Percentiles rank a stretch among this genome's conserved stretches.
These are phyloP conservation scores for Metschnikowia peoriensis DNA, from an alignment of 805 yeast genomes.

Conservation along the genomic window DNA sequence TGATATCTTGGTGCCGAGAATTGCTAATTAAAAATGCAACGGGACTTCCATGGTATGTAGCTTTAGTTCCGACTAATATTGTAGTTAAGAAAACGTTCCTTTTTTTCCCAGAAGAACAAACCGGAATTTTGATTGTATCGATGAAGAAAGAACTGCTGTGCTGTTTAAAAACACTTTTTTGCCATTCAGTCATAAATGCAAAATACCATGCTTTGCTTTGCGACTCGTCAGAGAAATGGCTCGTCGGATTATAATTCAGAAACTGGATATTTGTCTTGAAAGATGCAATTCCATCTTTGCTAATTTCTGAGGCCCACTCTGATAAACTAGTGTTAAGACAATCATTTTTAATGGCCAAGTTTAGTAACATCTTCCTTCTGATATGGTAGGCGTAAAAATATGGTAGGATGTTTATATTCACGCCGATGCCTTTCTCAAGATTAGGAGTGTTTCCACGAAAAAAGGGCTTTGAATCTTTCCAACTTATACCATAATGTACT, in stretches of 20 bases:
- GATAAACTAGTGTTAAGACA: not conserved
- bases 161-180: not conserved
- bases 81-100: not conserved
- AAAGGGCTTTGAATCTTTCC: not conserved
- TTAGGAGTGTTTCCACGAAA: not conserved
- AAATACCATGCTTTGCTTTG: not conserved
- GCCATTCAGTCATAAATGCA: constrained; percentile 1
- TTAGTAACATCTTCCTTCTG: not conserved
- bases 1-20: not conserved
- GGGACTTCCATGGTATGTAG: not conserved
- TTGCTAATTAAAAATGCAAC: constrained; percentile 4
- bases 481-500: not conserved
- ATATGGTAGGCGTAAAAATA: not conserved
- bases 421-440: not conserved
- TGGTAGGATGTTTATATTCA: not conserved
- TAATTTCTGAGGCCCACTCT: not conserved
- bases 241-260: not conserved
- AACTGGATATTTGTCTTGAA: not conserved
- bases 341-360: not conserved
- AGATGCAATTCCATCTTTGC: not conserved
- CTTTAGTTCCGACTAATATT: not conserved
- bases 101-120: not conserved
- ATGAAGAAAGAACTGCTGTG: not conserved
- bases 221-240: not conserved
- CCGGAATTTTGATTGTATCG: not conserved